Base-by-base conservation (phyloP, 495 filamentous ascomycete species). In the Penicillium lividum region DNA sequence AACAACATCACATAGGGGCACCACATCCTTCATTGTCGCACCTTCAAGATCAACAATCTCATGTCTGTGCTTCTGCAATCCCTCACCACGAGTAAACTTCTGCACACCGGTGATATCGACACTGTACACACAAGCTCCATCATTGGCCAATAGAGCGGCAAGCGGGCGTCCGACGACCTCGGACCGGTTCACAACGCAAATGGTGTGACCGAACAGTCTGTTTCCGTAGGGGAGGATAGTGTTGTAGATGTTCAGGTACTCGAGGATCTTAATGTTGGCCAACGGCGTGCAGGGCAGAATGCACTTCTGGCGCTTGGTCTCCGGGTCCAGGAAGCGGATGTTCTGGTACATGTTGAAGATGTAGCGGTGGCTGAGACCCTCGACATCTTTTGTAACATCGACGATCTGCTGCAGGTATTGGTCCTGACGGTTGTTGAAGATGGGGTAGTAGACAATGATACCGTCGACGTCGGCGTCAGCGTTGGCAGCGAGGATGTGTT, bases 271-370 rank as follows among this genome's bases (percentile, higher is more conserved):
- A 75, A 98, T 87, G 58, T 95, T 86, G 30, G 94, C 94, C 33
- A 98, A 82, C 22, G 94, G 94, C 1, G 94, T 98, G 80, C 94
- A 98, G 13, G 94, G 94, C 22, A 98, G 80, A 45, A 98, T 88
- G 51, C 86, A 93, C 73, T 98, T 98, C 72, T 90, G 89, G 45
- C 75, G 77, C 70, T 92, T 89, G 30, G 76, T 67, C 18, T 86
- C 84, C 11, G 82, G 76, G 77, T 98, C 94, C 34, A 98, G 81
- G 78, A 91, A 97, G 50, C 94, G 90, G 66, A 94, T 84, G 76
- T 98, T 98, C 79, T 97, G 89, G 79, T 97, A 98, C 91, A 98
- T 96, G 81, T 98, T 98, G 84, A 93, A 94, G 67, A 97, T 87
- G 76, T 97, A 94, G 57, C 83, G 86, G 71, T 97, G 93, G 63